These are phyloP conservation scores for Uronychia binucleata DNA, from an alignment of 73 alveolate species.

Conservation along the genomic window DNA sequence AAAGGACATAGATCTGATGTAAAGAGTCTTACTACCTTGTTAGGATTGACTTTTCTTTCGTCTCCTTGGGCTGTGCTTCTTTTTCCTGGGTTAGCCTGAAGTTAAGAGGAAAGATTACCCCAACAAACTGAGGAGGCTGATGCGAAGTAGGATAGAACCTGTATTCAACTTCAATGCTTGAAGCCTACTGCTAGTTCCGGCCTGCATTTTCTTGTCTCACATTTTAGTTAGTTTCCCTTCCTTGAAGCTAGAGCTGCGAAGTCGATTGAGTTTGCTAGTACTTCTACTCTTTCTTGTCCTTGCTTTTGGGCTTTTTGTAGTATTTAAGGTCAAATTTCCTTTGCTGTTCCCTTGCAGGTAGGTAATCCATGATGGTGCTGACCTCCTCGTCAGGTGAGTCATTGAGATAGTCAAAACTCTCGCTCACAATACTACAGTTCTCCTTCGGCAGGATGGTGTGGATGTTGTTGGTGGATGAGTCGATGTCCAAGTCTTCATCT, in stretches of 20 bases:
- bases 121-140: background rate
- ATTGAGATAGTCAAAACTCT: background rate
- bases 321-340: background rate
- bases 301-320: background rate
- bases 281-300: background rate
- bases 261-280: background rate
- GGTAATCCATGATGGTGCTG: background rate
- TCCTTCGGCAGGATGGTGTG: background rate
- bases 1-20: no score
- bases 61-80: background rate
- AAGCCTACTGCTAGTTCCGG: background rate
- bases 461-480: background rate
- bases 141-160: background rate
- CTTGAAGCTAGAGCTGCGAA: background rate
- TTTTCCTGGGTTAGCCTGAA: no score
- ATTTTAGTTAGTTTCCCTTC: background rate
- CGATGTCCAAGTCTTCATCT: background rate
- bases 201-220: background rate
- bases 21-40: no score
- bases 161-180: background rate
- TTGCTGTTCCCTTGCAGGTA: background rate
- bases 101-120: no score
- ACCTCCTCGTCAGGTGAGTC: background rate
- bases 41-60: background rate
- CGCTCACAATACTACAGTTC: background rate